Evolutionary conservation across 1,139 yeast genomes (phyloP).

Genomic region (Yamadazyma spencermartinsiae): DNA sequence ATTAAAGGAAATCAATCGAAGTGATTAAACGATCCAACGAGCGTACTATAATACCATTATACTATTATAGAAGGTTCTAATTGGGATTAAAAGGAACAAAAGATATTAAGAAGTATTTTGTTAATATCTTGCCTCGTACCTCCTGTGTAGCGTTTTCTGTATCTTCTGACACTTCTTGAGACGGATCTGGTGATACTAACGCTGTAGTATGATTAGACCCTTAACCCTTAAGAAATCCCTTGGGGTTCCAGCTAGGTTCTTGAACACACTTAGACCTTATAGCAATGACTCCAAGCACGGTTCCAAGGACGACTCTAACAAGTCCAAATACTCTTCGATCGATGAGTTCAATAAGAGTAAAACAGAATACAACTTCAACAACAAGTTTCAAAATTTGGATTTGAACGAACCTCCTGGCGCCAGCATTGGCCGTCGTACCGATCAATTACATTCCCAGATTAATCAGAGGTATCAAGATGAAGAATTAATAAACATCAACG

Average conservation of each 20-base stretch:
- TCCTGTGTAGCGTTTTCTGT: no score
- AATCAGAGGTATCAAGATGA: slow-evolving; percentile 16
- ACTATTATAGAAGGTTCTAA: no score
- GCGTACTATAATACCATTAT: no score
- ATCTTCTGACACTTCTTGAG: no score
- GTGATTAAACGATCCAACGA: no score
- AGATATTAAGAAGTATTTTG: no score
- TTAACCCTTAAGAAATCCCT: no score
- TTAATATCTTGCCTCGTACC: no score
- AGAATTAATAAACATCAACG: slow-evolving; percentile 22
- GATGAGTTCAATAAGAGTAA: slow-evolving; percentile 43
- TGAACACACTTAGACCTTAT: background rate
- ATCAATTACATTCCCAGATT: slow-evolving; percentile 13
- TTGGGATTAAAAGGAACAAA: no score
- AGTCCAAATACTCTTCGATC: slow-evolving; percentile 18
- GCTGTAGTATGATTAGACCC: background rate
- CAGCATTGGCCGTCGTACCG: slow-evolving; percentile 3
- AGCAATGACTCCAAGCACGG: background rate
- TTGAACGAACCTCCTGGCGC: slow-evolving; percentile 6
- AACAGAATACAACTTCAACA: slow-evolving; percentile 36
- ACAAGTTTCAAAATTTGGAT: slow-evolving; percentile 28
- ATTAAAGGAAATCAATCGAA: no score
- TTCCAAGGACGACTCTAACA: background rate
- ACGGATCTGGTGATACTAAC: no score
- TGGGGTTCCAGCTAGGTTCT: no score